A percentile compares a stretch with the other conserved stretches of the same genome.
phyloP scores from a whole-genome alignment of 108 stramenopile genomes.

The Skeletonema menzelii region DNA sequence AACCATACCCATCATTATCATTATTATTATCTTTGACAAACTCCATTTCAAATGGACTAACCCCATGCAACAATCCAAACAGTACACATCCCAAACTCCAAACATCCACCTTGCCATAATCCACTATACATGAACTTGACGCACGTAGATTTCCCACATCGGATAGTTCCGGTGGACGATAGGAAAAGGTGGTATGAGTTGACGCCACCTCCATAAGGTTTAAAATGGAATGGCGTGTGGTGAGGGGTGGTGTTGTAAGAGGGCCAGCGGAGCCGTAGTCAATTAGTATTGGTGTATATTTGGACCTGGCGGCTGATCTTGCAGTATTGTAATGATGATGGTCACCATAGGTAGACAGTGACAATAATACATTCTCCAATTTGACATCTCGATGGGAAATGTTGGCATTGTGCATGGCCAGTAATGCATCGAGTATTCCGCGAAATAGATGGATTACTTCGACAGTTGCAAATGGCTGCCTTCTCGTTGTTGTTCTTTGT shows the following conservation, averaged over 20 bases:
- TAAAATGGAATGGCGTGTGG: constrained; percentile 16
- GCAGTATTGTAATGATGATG: background rate
- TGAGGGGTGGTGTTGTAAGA: constrained; percentile 24
- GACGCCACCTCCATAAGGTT: constrained; percentile 55
- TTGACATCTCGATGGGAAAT: constrained; percentile 85
- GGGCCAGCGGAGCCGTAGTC: constrained; percentile 59
- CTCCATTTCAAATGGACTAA: constrained; percentile 79
- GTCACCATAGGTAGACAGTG: background rate
- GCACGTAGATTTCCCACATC: constrained; percentile 42
- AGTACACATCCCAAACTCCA: constrained; percentile 79
- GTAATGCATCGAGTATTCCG: constrained; percentile 52
- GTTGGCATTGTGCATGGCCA: constrained; percentile 61
- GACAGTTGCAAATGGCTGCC: constrained; percentile 15
- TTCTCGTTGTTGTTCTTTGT: background rate
- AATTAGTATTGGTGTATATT: constrained; percentile 59
- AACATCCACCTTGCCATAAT: constrained; percentile 78
- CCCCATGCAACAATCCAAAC: constrained; percentile 81
- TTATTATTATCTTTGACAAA: constrained; percentile 26
- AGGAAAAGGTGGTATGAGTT: constrained; percentile 72
- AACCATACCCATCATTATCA: background rate
- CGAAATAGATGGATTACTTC: constrained; percentile 59
- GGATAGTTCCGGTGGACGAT: constrained; percentile 86
- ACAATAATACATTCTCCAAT: constrained; percentile 73
- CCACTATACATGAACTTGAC: constrained; percentile 14
- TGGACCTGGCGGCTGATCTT: background rate